Evolutionary conservation across 2,329 filamentous ascomycete genomes (phyloP).

Genomic region (Xylariaceae sp.): DNA sequence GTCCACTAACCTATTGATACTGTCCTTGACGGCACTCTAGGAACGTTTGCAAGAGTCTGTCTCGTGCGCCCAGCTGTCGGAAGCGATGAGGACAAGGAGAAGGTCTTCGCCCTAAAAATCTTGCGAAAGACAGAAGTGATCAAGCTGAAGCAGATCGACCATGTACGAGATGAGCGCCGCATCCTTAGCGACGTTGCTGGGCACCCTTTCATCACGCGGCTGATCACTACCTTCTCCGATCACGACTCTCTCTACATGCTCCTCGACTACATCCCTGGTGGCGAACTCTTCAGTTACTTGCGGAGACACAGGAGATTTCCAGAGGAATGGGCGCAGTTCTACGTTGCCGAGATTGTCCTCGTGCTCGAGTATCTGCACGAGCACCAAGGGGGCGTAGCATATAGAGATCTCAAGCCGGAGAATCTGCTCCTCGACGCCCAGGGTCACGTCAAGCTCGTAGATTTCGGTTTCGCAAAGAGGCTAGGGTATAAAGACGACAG

Average conservation of each 20-base stretch:
- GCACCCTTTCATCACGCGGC: slow-evolving; percentile 76
- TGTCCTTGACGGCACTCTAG: slow-evolving; percentile 33
- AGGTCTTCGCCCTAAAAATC: slow-evolving; percentile 79
- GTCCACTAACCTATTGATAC: slow-evolving; percentile 6
- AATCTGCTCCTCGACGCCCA: slow-evolving; percentile 73
- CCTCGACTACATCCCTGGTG: slow-evolving; percentile 76
- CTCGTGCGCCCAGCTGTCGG: slow-evolving; percentile 61
- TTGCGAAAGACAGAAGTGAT: slow-evolving; percentile 67
- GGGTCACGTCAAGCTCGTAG: slow-evolving; percentile 76
- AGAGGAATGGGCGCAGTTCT: slow-evolving; percentile 72
- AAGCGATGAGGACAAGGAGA: slow-evolving; percentile 47
- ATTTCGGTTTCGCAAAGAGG: slow-evolving; percentile 81
- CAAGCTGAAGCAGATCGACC: slow-evolving; percentile 79
- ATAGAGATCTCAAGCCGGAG: slow-evolving; percentile 77
- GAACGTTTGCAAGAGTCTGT: slow-evolving; percentile 78
- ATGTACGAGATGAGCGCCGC: slow-evolving; percentile 76
- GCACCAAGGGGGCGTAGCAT: slow-evolving; percentile 69
- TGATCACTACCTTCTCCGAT: slow-evolving; percentile 75
- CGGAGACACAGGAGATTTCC: slow-evolving; percentile 73
- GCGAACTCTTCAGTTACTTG: slow-evolving; percentile 80
- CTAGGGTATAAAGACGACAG: slow-evolving; percentile 51
- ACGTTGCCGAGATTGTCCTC: slow-evolving; percentile 76
- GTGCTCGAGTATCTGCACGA: slow-evolving; percentile 79
- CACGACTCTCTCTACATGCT: slow-evolving; percentile 75
- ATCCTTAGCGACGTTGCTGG: slow-evolving; percentile 73